Conservation (phyloP, 768 basidiomycete genomes). For the Daedaleopsis nitida region DNA sequence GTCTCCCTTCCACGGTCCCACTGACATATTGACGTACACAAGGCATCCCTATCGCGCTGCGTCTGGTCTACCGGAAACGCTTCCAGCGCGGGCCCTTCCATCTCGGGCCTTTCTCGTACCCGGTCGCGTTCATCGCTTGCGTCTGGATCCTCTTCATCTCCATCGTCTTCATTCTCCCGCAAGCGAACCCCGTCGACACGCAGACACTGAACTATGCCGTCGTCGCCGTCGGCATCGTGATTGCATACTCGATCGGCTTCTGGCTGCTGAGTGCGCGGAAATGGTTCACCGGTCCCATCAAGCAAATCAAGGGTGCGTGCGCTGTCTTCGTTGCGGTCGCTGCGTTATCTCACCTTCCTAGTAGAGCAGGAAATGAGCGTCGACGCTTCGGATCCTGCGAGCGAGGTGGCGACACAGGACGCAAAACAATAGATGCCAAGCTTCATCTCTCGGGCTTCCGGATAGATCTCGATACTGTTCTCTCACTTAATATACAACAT, state of each 20-base stretch:
- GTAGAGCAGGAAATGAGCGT: slow-evolving; percentile 53
- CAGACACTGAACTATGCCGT: slow-evolving; percentile 77
- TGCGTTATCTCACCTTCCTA: neutral
- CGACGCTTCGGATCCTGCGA: slow-evolving; percentile 43
- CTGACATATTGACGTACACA: neutral
- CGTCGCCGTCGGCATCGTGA: slow-evolving; percentile 76
- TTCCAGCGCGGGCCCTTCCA: slow-evolving; percentile 76
- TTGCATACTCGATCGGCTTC: slow-evolving; percentile 63
- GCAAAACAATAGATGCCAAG: neutral
- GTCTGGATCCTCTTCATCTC: slow-evolving; percentile 73
- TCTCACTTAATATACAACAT: too few species aligned
- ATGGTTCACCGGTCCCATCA: slow-evolving; percentile 73
- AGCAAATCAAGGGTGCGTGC: slow-evolving; percentile 58
- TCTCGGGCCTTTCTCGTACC: slow-evolving; percentile 63
- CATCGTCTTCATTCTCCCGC: slow-evolving; percentile 73
- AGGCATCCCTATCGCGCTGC: slow-evolving; percentile 69
- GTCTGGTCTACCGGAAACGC: slow-evolving; percentile 57
- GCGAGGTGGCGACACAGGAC: neutral
- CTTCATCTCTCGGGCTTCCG: too few species aligned
- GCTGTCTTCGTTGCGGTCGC: neutral
- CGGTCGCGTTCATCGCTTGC: slow-evolving; percentile 58
- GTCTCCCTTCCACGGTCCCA: neutral
- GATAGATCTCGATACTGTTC: too few species aligned
- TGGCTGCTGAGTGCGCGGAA: slow-evolving; percentile 73
- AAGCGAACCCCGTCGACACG: slow-evolving; percentile 67